Evolutionary conservation across 306 rosid genomes (phyloP).

Genomic region (Comarum palustre): DNA sequence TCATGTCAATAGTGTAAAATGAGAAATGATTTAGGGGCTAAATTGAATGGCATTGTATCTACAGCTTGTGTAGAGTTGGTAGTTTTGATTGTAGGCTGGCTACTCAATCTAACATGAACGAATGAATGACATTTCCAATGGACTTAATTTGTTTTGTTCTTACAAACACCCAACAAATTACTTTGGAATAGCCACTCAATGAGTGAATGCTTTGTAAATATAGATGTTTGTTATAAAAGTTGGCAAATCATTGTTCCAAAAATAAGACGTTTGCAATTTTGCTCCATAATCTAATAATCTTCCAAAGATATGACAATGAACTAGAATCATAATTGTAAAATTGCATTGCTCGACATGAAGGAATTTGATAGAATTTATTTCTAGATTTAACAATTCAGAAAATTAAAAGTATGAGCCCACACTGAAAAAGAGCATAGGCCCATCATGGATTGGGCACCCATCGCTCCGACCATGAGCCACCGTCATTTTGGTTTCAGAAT

Average conservation of each 20-base stretch:
- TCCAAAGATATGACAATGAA: too few relatives aligned
- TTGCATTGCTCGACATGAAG: too few relatives aligned
- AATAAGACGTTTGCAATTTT: not conserved
- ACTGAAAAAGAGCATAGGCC: too few relatives aligned
- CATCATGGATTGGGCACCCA: too few relatives aligned
- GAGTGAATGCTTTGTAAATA: not conserved
- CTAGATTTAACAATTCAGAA: too few relatives aligned
- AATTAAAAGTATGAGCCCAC: too few relatives aligned
- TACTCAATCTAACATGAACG: not conserved
- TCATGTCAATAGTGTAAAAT: not conserved
- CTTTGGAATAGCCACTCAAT: conserved; percentile 7
- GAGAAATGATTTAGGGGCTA: not conserved
- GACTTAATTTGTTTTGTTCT: not conserved
- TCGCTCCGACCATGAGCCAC: too few relatives aligned
- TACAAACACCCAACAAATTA: not conserved
- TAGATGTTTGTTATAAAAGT: not conserved
- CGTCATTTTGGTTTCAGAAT: too few relatives aligned
- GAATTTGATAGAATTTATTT: too few relatives aligned
- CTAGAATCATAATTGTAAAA: too few relatives aligned
- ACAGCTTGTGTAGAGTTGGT: not conserved
- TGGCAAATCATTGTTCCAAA: too few relatives aligned
- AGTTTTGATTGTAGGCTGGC: not conserved
- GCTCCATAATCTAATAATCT: not conserved
- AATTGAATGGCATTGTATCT: not conserved
- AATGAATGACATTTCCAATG: conserved; percentile 1